Base-by-base conservation (phyloP, 495 filamentous ascomycete species). In the Daldinia childiae region DNA sequence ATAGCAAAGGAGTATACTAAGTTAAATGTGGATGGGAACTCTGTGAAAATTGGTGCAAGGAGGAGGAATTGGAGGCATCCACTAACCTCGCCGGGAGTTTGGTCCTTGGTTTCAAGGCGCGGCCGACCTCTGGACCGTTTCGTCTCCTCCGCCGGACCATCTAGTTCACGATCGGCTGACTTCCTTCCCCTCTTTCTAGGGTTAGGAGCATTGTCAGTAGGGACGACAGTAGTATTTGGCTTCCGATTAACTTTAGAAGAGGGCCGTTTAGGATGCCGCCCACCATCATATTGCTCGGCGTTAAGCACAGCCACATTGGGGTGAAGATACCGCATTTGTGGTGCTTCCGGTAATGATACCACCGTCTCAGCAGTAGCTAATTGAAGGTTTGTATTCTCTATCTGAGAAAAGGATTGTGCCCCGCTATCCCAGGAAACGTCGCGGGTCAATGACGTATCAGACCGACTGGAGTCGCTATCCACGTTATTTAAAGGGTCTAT, bases 21-120 rank as follows among this genome's bases (percentile, higher is more conserved):
- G 24, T 17, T 15, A 21, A 7, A 27, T 4, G 8, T 24, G 9
- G 9, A 24, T 4, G 17, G 15, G 17, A 3, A 8, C 7, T 19
- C n/a, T 21, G 26, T 4, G 11, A 21, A 58, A 36, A 19, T 14
- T 0, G 38, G 6, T 24, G 39, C 15, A 41, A 58, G 36, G 38
- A 30, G 51, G 17, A 61, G 26, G 41, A 39, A 55, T 63, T 27
- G 43, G 24, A 71, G 58, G 24, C 19, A 29, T 65, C 19, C 24
- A 77, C 83, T 83, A 76, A 86, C 84, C 79, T 85, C 83, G 56
- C 78, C 82, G 67, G 82, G 79, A 15, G 83, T 90, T 75, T 91
- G 89, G 78, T 92, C 90, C 65, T 89, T 87, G 24, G 86, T 87
- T 63, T 92, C 88, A 29, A 93, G 77, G n/a, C 91, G 80, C 6